phyloP scores from a whole-genome alignment of 441 rosid genomes.

The Theobroma grandiflorum region DNA sequence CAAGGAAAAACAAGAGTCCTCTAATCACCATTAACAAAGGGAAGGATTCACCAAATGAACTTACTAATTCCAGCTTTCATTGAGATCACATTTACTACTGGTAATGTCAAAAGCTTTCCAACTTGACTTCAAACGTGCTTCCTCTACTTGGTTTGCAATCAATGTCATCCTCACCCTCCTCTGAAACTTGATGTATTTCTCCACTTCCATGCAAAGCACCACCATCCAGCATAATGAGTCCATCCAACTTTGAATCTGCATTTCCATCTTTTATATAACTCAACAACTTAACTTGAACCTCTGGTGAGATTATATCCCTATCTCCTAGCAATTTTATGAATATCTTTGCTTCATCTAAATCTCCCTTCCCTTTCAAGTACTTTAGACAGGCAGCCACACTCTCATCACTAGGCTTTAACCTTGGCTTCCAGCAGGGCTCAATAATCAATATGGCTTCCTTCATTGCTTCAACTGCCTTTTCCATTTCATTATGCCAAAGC shows the following conservation, averaged over 20 bases:
- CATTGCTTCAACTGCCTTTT: slow-evolving; percentile 54
- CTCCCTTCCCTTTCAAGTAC: slow-evolving; percentile 43
- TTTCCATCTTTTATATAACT: slow-evolving; percentile 29
- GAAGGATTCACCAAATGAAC: neutral
- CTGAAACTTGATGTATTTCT: neutral
- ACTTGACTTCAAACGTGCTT: neutral
- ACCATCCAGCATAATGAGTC: neutral
- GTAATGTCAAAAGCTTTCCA: neutral
- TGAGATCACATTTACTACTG: neutral
- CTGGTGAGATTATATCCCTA: slow-evolving; percentile 39
- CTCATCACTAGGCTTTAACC: slow-evolving; percentile 33
- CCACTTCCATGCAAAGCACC: neutral
- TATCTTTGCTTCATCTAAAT: slow-evolving; percentile 37
- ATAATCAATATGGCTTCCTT: slow-evolving; percentile 44
- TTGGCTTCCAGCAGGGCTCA: slow-evolving; percentile 26
- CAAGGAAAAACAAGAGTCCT: neutral
- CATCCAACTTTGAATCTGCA: slow-evolving; percentile 2
- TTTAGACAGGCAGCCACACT: slow-evolving; percentile 45
- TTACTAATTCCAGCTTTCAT: neutral
- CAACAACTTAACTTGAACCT: slow-evolving; percentile 36
- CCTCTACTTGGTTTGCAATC: neutral
- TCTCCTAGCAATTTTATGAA: slow-evolving; percentile 45
- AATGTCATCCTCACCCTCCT: neutral
- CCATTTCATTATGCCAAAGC: slow-evolving; percentile 34
- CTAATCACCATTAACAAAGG: neutral